Base-by-base conservation (phyloP, 2,329 filamentous ascomycete genomes). In the Lecanosticta acicola region DNA sequence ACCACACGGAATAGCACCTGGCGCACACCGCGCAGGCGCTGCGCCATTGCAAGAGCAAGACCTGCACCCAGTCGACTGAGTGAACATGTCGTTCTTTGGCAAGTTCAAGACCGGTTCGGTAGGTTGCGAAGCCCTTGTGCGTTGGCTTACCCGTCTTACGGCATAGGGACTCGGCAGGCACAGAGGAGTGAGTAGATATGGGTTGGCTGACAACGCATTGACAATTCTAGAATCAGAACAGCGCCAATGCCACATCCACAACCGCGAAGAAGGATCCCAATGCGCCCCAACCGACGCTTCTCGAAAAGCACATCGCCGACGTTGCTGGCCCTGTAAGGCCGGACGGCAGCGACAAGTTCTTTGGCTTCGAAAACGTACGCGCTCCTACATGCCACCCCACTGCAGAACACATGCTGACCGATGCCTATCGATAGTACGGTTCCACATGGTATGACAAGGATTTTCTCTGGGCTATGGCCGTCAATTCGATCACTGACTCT, bases 291-390 rank as follows among this genome's bases (percentile, higher is more conserved):
- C 71, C 74, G 44, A 81, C 78, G 37, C 76, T 78, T 34, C 66
- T 84, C 26, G 79, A 84, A 68, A 81, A 88, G 73, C 85, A 94
- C 76, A 76, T 98, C 24, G 78, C 82, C 59, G 84, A 87, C 68
- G 85, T 89, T 66, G 82, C 87, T 48, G 90, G 89, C 3, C 82
- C 90, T 2, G 71, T 94, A 56, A 82, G 88, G 61, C 75, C 78
- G 57, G 90, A 97, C 69, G 93, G 93, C 43, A 95, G 87, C 65
- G 93, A 97, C 72, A 94, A 95, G 72, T 98, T 95, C 73, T 97
- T 94, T 71, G 93, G 93, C 13, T 84, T 97, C 66, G 93, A 98
- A 71, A 98, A 98, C 71, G 91, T 97, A 76, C 71, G 87, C 75
- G 41, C 54, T 21, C 16, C 7, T n/a, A 34, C 34, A 17, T 34